phyloP scores from a whole-genome alignment of 306 rosid species.

The Cucurbita moschata region DNA sequence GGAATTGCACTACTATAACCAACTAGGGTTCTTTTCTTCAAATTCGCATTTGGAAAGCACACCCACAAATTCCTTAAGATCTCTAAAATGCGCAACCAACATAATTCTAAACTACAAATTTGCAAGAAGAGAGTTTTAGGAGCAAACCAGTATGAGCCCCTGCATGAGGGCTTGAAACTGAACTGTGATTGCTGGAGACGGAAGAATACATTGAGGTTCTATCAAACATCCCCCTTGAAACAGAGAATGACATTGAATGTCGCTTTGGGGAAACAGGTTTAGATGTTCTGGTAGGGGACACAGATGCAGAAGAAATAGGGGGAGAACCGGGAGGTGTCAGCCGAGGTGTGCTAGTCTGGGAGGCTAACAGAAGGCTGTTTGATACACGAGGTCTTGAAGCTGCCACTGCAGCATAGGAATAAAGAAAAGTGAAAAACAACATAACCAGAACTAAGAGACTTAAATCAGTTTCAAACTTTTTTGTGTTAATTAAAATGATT shows the following conservation, averaged over 20 bases:
- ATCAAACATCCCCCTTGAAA: constrained; percentile 54
- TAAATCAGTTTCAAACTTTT: background rate
- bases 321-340: constrained; percentile 72
- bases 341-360: constrained; percentile 63
- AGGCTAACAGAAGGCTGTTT: constrained; percentile 45
- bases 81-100: background rate
- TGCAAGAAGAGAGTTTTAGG: background rate
- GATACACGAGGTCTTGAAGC: constrained; percentile 39
- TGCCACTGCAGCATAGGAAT: constrained; percentile 6
- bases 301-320: constrained; percentile 52
- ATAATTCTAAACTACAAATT: background rate
- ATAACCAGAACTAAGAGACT: background rate
- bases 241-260: constrained; percentile 50
- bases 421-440: background rate
- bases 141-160: constrained; percentile 47
- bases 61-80: background rate
- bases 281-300: constrained; percentile 66
- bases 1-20: background rate
- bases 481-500: background rate
- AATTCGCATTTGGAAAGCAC: background rate
- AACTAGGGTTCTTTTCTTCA: background rate
- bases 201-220: constrained; percentile 39
- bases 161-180: constrained; percentile 33
- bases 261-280: constrained; percentile 75
- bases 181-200: constrained; percentile 20